Conservation (phyloP, 352 stramenopile genomes). For the Phytophthora brassicae region DNA sequence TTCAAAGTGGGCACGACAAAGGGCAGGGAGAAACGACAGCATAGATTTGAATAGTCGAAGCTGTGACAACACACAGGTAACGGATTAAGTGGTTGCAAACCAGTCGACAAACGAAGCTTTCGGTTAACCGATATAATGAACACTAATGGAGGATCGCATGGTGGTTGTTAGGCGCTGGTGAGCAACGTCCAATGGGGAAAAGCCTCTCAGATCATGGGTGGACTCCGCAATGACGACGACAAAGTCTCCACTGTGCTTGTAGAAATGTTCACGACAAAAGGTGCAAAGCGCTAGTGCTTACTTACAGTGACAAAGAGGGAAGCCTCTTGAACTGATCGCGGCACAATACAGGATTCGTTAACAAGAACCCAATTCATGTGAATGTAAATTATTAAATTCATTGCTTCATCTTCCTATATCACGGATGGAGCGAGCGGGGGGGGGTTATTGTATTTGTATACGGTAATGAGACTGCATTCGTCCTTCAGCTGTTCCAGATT, state of each 20-base stretch:
- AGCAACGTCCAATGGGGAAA: constrained; percentile 68
- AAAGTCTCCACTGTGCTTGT: constrained; percentile 66
- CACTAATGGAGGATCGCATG: constrained; percentile 11
- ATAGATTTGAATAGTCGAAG: constrained; percentile 19
- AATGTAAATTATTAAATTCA: constrained; percentile 2
- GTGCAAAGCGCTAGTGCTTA: constrained; percentile 9
- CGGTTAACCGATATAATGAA: neutral
- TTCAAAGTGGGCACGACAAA: constrained; percentile 52
- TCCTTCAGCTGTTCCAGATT: constrained; percentile 5
- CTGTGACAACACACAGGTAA: constrained; percentile 34
- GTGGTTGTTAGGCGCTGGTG: constrained; percentile 9
- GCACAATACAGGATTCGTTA: too few species aligned
- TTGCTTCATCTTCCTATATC: constrained; percentile 16
- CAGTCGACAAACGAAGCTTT: neutral
- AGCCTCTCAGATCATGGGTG: constrained; percentile 61
- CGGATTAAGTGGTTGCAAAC: constrained; percentile 1
- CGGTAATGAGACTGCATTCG: constrained; percentile 8
- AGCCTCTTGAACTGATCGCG: too few species aligned
- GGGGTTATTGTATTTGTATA: neutral
- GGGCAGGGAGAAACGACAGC: constrained; percentile 36
- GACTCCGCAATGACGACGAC: constrained; percentile 41
- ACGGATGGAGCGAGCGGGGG: constrained; percentile 6
- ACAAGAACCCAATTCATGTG: neutral
- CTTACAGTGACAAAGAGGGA: too few species aligned
- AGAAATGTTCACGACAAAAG: constrained; percentile 46